Evolutionary conservation across 2,329 filamentous ascomycete species (phyloP), one percentile per base, ranked within the genome.

Genomic region (Penicillium sp.): DNA sequence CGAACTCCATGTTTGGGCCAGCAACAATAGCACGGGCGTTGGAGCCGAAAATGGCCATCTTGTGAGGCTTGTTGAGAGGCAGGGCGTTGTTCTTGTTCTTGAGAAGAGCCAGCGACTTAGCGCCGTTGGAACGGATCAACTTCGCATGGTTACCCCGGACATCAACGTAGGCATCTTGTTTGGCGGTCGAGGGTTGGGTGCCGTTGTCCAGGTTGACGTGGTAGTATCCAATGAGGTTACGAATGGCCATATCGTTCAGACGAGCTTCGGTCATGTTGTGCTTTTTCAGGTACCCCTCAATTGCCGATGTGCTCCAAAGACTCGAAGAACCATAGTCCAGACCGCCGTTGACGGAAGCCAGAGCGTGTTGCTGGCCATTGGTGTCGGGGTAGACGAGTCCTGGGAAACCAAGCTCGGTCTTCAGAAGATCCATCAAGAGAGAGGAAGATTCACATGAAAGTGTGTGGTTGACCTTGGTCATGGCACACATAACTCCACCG

Each of bases 81-180:
- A 84, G 69, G 3, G 78, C 66, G 20, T 71, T 67, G 48, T 77
- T 75, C 3, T 62, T 60, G 50, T 83, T 83, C 68, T 80, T 80
- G 13, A 81, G 78, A 9, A 96, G 76, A 4, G 96, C 89, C 1
- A 88, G 90, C 2, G 87, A 89, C 71, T 88, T 87, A 49, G 88
- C 87, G n/a, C 82, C 90, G 42, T 87, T 81, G 55, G 89, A 81
- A 18, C 90, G 85, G 56, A 94, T 92, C 43, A 89, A 75, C 15
- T 74, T 67, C 29, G 75, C 84, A 66, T 96, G 90, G 44, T 91
- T 79, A 24, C 71, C 80, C 40, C 85, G 87, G 8, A 93, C 91
- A 65, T 95, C 86, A 23, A 56, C 42, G 36, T 58, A 52, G 3
- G 55, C 48, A 29, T 39, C 34, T 9, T 46, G 51, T 9, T 52